phyloP scores from a whole-genome alignment of 192 early-diverging fungal genomes.

The Backusella psychrophila region DNA sequence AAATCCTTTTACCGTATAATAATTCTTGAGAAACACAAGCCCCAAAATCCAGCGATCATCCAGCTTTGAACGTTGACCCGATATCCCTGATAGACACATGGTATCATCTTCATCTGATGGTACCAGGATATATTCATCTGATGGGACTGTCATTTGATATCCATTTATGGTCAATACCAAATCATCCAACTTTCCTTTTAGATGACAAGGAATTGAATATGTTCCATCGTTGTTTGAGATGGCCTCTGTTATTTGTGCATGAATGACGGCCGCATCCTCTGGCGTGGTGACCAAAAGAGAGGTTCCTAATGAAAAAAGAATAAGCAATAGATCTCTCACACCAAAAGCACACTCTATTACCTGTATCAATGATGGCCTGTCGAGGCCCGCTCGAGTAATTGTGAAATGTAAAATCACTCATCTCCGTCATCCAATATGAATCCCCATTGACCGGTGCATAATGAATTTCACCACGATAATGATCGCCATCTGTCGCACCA shows the following conservation, averaged over 20 bases:
- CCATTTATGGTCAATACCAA: slow-evolving; percentile 10
- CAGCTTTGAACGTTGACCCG: slow-evolving; percentile 16
- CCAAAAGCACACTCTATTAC: neutral
- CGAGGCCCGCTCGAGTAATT: slow-evolving; percentile 19
- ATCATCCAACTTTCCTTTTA: neutral
- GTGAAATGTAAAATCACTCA: slow-evolving; percentile 35
- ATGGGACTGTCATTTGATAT: neutral
- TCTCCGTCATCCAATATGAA: slow-evolving; percentile 53
- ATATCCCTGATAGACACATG: slow-evolving; percentile 35
- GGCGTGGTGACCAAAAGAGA: slow-evolving; percentile 46
- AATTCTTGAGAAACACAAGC: slow-evolving; percentile 25
- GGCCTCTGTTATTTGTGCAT: slow-evolving; percentile 40
- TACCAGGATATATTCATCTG: slow-evolving; percentile 19
- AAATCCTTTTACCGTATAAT: slow-evolving; percentile 27
- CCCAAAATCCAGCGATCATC: slow-evolving; percentile 27
- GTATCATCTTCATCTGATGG: neutral
- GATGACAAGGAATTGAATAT: slow-evolving; percentile 23
- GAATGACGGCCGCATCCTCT: slow-evolving; percentile 39
- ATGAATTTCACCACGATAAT: slow-evolving; percentile 43
- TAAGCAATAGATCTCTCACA: neutral
- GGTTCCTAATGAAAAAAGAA: slow-evolving; percentile 28
- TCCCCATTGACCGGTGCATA: slow-evolving; percentile 51
- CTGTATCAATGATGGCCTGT: slow-evolving; percentile 49
- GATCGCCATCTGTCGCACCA: slow-evolving; percentile 50
- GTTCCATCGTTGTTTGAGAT: slow-evolving; percentile 15